These are phyloP conservation scores for Saccharomycopsis crataegensis DNA, from an alignment of 1,139 yeast genomes.

Conservation along the genomic window DNA sequence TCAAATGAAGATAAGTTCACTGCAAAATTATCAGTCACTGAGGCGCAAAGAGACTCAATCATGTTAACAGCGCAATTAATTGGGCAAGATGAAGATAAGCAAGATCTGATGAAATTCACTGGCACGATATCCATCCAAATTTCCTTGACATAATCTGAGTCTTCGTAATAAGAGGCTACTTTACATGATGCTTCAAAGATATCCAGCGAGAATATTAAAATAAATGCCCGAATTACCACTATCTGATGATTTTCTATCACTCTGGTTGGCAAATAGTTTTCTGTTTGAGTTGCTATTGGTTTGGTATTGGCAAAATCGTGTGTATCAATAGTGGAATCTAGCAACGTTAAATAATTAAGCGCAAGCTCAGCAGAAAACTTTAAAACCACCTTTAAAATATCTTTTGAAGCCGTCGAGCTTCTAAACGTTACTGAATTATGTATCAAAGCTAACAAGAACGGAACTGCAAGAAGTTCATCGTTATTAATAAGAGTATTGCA, in stretches of 20 bases:
- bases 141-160: slow-evolving; percentile 2
- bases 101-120: slow-evolving; percentile 10
- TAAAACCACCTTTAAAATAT: slow-evolving; percentile 1
- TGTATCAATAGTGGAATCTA: slow-evolving; percentile 1
- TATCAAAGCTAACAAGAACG: slow-evolving; percentile 12
- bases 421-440: slow-evolving; percentile 13
- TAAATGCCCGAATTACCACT: slow-evolving; percentile 2
- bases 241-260: slow-evolving; percentile 11
- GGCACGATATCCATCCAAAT: slow-evolving; percentile 14
- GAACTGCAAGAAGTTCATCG: slow-evolving; percentile 9
- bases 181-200: slow-evolving; percentile 13
- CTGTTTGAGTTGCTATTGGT: slow-evolving; percentile 8
- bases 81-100: slow-evolving; percentile 14
- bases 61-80: slow-evolving; percentile 13
- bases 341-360: neutral
- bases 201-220: slow-evolving; percentile 12
- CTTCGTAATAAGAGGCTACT: slow-evolving; percentile 7
- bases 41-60: slow-evolving; percentile 4
- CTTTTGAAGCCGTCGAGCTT: slow-evolving; percentile 6
- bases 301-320: neutral
- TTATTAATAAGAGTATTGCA: neutral
- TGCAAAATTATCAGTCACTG: slow-evolving; percentile 7
- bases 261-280: slow-evolving; percentile 5
- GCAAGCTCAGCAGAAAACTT: slow-evolving; percentile 2
- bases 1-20: neutral